phyloP scores from a whole-genome alignment of 768 basidiomycete species.

The Trametes villosa region DNA sequence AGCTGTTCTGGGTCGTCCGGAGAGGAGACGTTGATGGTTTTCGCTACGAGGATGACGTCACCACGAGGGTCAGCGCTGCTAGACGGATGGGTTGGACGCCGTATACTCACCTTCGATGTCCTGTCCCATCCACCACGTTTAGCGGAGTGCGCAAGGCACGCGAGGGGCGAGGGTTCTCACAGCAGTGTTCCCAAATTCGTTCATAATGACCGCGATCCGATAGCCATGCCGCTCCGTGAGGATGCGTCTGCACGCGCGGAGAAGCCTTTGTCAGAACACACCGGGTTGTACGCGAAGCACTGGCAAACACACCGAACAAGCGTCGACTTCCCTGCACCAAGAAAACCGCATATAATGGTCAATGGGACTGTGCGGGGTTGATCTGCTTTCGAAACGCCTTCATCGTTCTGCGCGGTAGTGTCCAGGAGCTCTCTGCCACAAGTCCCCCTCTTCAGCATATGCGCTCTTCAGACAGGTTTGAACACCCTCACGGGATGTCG shows the following conservation, averaged over 20 bases:
- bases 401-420: conserved; percentile 12
- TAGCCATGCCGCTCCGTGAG: conserved; percentile 93
- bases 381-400: not conserved
- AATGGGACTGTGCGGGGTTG: conserved; percentile 64
- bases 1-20: conserved; percentile 61
- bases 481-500: conserved; percentile 56
- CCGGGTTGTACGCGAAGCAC: not conserved
- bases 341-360: conserved; percentile 93
- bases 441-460: not conserved
- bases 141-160: not conserved
- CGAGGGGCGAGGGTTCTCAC: conserved; percentile 46
- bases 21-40: conserved; percentile 82
- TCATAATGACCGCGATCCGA: conserved; percentile 97
- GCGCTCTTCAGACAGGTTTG: not conserved
- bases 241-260: conserved; percentile 61
- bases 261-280: not conserved
- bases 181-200: conserved; percentile 96
- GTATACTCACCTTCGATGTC: conserved; percentile 83
- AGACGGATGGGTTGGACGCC: not conserved
- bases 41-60: conserved; percentile 52
- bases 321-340: conserved; percentile 95
- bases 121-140: conserved; percentile 42
- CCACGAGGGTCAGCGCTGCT: too few species aligned
- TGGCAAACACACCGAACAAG: conserved; percentile 69
- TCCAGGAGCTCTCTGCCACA: conserved; percentile 19